Base-by-base conservation (phyloP, 352 stramenopile genomes). In the Pythium apleroticum region DNA sequence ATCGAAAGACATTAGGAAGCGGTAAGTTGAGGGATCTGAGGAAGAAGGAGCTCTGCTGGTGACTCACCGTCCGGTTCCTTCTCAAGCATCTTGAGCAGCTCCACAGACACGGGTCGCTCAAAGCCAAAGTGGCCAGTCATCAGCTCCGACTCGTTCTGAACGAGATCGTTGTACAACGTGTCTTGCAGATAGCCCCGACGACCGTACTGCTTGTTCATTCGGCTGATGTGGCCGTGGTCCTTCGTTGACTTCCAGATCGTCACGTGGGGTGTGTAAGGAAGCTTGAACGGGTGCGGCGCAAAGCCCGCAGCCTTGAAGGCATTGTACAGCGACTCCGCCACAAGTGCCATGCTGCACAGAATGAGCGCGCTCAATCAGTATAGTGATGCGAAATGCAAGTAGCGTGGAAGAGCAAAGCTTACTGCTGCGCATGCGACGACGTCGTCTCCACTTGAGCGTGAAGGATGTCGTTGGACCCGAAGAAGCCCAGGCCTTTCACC, bases 161-260 rank as follows among this genome's bases (percentile, higher is more conserved):
- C 30, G 19, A 81, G 66, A 30, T 72, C 68, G 15, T 45, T 50
- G 27, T 19, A 52, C 33, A 85, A 57, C 9, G 66, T 54, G 25
- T 78, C 65, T 48, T 85, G 68, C 14, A 80, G 54, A 11, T 67
- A 52, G 20, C 66, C 57, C 8, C n/a, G 15, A 9, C 48, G 24
- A 20, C 68, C 57, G 22, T 57, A 31, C 12, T 22, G 33, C 19
- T 67, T 62, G 46, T 81, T 76, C 17, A 81, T 57, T 12, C 41
- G 52, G 8, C 41, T 62, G 41, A 79, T 68, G 24, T 74, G 33
- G 17, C 68, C n/a, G 14, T 65, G 71, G 43, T 75, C 59, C 14
- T 69, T 73, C 2, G 66, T 72, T 17, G 63, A 63, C 54, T 82
- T 85, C 74, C 77, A 85, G 27, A 85, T 73, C 11, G 77, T 81